phyloP scores from a whole-genome alignment of 1,284 basidiomycete genomes.

The Peniophora sp. region DNA sequence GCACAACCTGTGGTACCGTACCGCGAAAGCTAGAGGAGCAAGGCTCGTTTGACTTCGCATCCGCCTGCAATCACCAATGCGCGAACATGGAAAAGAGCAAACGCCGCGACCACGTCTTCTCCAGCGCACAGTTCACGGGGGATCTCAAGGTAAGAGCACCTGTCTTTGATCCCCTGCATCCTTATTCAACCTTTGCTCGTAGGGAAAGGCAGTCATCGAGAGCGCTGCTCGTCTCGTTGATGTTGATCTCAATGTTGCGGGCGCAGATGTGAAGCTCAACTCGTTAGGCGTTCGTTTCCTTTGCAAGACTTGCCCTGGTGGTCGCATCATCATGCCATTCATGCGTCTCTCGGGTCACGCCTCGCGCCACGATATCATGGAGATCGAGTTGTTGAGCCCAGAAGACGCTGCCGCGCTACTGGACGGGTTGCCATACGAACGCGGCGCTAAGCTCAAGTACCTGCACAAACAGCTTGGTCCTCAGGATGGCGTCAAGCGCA shows the following conservation, averaged over 20 bases:
- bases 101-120: too few relatives aligned
- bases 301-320: constrained; percentile 48
- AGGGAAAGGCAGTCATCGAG: background rate
- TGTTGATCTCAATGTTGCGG: background rate
- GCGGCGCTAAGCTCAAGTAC: too few relatives aligned
- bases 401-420: constrained; percentile 15
- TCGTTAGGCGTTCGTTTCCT: constrained; percentile 26
- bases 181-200: too few relatives aligned
- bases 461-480: too few relatives aligned
- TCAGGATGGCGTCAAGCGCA: too few relatives aligned
- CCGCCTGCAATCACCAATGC: constrained; percentile 53
- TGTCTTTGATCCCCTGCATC: too few relatives aligned
- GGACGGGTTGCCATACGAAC: background rate
- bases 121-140: too few relatives aligned
- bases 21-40: constrained; percentile 25
- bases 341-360: constrained; percentile 38
- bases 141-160: constrained; percentile 24
- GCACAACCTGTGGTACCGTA: constrained; percentile 38
- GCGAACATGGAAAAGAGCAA: constrained; percentile 18
- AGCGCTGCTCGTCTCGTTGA: background rate
- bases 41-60: constrained; percentile 43
- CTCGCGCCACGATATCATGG: constrained; percentile 51
- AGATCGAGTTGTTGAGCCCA: constrained; percentile 26
- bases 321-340: constrained; percentile 41
- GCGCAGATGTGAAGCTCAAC: constrained; percentile 17